These are phyloP conservation scores for Cladophialophora immunda DNA, from an alignment of 2,329 filamentous ascomycete genomes.

Conservation along the genomic window DNA sequence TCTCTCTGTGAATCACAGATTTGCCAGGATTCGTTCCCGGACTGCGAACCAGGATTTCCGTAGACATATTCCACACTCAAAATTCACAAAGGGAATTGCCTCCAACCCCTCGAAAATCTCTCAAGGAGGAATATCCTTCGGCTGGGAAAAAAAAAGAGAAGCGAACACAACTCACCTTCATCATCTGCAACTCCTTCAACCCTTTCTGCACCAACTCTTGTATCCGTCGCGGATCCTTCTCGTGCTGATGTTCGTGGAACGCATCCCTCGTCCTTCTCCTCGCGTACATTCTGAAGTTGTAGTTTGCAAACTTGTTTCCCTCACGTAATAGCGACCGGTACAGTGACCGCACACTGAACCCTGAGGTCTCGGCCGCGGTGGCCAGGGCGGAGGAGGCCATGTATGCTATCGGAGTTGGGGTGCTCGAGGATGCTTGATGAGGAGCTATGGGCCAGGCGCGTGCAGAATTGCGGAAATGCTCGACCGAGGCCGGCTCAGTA, in stretches of 20 bases:
- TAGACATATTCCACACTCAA: not conserved
- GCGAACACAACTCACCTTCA: slow-evolving; percentile 87
- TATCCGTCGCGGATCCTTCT: slow-evolving; percentile 76
- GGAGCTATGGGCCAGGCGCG: not conserved
- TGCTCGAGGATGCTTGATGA: not conserved
- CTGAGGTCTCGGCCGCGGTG: slow-evolving; percentile 49
- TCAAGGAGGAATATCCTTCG: not conserved
- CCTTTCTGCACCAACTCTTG: slow-evolving; percentile 92
- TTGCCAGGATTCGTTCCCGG: not conserved
- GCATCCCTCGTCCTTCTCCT: slow-evolving; percentile 88
- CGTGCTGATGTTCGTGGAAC: slow-evolving; percentile 80
- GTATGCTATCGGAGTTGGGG: not conserved
- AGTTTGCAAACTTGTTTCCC: slow-evolving; percentile 85
- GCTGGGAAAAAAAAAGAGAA: not conserved
- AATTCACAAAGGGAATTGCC: not conserved
- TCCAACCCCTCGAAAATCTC: not conserved
- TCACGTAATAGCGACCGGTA: slow-evolving; percentile 92
- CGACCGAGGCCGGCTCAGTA: not conserved
- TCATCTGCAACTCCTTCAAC: slow-evolving; percentile 80
- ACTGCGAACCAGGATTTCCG: not conserved
- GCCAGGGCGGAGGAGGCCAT: slow-evolving; percentile 55
- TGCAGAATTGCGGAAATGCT: not conserved
- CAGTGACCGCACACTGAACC: slow-evolving; percentile 58
- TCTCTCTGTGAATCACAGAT: not conserved
- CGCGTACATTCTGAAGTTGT: slow-evolving; percentile 98